phyloP scores from a whole-genome alignment of 345 rosid genomes.

The Moricandia arvensis region DNA sequence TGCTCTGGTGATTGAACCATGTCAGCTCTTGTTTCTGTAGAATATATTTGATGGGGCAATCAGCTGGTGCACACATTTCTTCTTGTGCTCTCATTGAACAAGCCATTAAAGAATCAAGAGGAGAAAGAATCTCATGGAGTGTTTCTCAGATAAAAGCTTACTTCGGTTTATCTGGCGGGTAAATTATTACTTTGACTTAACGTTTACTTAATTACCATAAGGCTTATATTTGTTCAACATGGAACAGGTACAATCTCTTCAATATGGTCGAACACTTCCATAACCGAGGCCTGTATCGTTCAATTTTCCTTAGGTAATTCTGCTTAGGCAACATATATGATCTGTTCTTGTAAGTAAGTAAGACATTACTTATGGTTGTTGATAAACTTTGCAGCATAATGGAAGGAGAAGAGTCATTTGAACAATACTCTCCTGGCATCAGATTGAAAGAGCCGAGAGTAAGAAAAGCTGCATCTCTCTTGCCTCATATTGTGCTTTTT shows the following conservation, averaged over 20 bases:
- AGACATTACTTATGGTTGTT: not conserved
- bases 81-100: conserved; percentile 88
- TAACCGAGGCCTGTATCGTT: conserved; percentile 78
- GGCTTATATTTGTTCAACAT: not conserved
- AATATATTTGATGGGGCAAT: conserved; percentile 95
- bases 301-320: conserved; percentile 72
- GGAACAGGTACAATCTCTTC: conserved; percentile 78
- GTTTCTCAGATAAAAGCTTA: conserved; percentile 75
- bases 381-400: conserved; percentile 59
- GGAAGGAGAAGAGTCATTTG: conserved; percentile 91
- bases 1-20: conserved; percentile 8
- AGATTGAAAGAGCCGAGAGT: conserved; percentile 56
- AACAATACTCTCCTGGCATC: conserved; percentile 76
- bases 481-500: conserved; percentile 72
- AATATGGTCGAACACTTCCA: conserved; percentile 77
- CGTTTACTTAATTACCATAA: not conserved
- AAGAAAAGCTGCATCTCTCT: conserved; percentile 54
- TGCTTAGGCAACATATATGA: not conserved
- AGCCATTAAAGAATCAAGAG: conserved; percentile 74
- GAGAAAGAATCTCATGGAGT: conserved; percentile 69
- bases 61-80: conserved; percentile 98
- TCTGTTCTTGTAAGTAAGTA: not conserved
- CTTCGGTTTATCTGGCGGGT: conserved; percentile 98
- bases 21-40: conserved; percentile 41
- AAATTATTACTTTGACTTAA: not conserved